Base-by-base conservation (phyloP, 192 early-diverging fungal species). In the Coemansia biformis region DNA sequence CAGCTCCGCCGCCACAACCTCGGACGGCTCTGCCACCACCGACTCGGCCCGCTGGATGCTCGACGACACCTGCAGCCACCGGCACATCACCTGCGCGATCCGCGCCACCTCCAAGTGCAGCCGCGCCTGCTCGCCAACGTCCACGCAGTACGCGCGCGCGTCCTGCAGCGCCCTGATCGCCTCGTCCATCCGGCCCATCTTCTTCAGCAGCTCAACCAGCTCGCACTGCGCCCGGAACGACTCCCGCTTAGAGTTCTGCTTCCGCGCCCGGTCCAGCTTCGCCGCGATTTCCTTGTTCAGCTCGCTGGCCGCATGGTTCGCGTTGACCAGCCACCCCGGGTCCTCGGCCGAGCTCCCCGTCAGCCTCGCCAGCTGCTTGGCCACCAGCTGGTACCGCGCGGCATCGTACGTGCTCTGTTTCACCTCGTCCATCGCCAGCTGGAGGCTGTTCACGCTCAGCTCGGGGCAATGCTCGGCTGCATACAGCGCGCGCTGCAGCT, bases 31-130 rank as follows among this genome's bases (percentile, higher is more conserved):
- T 7, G 33, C 28, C 29, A 48, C 16, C 2, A 45, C 54, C 29
- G 51, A 36, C 38, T 48, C 28, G 3, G 54, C 52, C 7, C 61
- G 54, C 35, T 72, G 61, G 0, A 52, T 32, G 24, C 39, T 57
- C 48, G 54, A 64, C 30, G 29, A 39, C 24, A 64, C 54, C 42
- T 72, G 68, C 57, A 59, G 14, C 68, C 68, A 72, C 41, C 62
- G 43, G 23, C 35, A 28, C 22, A 46, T 46, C 28, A 37, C 11
- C 57, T 54, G 55, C 29, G 44, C 43, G 13, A 57, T 43, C 13
- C 48, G 49, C 12, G 62, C 62, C 5, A 50, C 42, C 39, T 59
- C 38, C 0, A 61, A 11, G 15, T 47, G 42, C 48, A 73, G 39
- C 34, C 44, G 17, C 13, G 43, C 62, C 30, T 73, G 61, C 11